Evolutionary conservation across 495 filamentous ascomycete genomes (phyloP), one percentile per base, ranked within the genome.

Genomic region (Penicillium coprophilum): DNA sequence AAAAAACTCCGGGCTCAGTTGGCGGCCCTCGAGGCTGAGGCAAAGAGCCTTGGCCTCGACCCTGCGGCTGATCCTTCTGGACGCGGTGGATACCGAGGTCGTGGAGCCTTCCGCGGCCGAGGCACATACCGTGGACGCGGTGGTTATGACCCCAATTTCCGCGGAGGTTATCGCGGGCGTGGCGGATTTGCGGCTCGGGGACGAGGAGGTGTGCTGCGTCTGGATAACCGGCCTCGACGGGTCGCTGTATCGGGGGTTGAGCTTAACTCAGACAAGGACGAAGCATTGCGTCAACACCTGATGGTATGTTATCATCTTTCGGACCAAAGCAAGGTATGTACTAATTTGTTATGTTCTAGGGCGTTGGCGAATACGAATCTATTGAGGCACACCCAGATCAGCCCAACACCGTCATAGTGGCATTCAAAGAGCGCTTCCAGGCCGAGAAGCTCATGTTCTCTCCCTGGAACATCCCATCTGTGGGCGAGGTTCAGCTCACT

Each of bases 391-490:
- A 87, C 59, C 81, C 86, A 0, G 70, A 81, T 2, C 73, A 79
- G 23, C 59, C 79, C 4, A 75, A 85, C 59, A 80, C 80, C 23
- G 66, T 88, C 68, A 58, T 89, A 68, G 82, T 97, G 52, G 82
- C 82, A 2, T 98, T 97, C 70, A 92, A 89, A 60, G 91, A 98
- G 62, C 87, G 94, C 40, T 92, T 87, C 62, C 87, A 88, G 7
- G 94, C 92, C 13, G 93, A 97, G 71, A 89, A 88, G 65, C 89
- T 93, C 68, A 85, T 91, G 76, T 84, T 84, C 69, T 76, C 82
- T 39, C 71, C 81, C 5, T 83, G 82, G 52, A 78, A 85, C 45
- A 87, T 96, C 50, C 85, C 90, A 2, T 81, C 82, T 15, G 79
- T 96, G 23, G 91, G 89, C 40, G 87, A 88, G 55, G 77, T 96